phyloP scores from a whole-genome alignment of 768 basidiomycete species.

The Pulveroboletus sp. region DNA sequence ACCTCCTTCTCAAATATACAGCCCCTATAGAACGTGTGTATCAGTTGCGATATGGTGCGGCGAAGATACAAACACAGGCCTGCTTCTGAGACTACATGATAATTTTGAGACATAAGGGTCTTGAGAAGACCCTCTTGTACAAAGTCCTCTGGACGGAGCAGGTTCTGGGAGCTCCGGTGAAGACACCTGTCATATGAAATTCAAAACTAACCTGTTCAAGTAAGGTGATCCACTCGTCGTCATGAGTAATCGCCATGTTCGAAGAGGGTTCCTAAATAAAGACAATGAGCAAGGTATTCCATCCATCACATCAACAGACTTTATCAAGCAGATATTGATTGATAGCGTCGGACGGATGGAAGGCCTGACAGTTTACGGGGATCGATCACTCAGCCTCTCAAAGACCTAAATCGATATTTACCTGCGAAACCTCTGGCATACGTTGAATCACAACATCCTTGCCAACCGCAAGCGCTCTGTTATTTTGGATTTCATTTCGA shows the following conservation, averaged over 20 bases:
- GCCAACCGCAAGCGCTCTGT: not conserved
- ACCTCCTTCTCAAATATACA: conserved; percentile 12
- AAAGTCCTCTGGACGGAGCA: conserved; percentile 1
- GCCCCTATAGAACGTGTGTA: not conserved
- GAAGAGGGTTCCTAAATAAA: not conserved
- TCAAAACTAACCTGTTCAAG: conserved; percentile 4
- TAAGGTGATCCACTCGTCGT: not conserved
- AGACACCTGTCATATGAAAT: not conserved
- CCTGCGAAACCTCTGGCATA: conserved; percentile 4
- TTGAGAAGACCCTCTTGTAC: conserved; percentile 1
- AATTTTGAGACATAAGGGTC: not conserved
- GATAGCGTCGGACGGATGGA: conserved; percentile 12
- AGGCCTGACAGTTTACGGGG: not conserved
- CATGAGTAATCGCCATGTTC: not conserved
- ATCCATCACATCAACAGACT: not conserved
- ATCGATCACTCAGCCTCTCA: not conserved
- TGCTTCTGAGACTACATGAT: not conserved
- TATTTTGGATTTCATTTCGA: not conserved
- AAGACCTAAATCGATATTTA: not conserved
- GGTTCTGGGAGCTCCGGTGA: not conserved
- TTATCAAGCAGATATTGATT: conserved; percentile 2
- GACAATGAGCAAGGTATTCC: too few species aligned
- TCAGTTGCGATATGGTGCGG: not conserved
- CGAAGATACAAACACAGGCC: not conserved
- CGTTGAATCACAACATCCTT: conserved; percentile 1